Conservation (phyloP, 768 basidiomycete species). For the Boletus sensibilis region DNA sequence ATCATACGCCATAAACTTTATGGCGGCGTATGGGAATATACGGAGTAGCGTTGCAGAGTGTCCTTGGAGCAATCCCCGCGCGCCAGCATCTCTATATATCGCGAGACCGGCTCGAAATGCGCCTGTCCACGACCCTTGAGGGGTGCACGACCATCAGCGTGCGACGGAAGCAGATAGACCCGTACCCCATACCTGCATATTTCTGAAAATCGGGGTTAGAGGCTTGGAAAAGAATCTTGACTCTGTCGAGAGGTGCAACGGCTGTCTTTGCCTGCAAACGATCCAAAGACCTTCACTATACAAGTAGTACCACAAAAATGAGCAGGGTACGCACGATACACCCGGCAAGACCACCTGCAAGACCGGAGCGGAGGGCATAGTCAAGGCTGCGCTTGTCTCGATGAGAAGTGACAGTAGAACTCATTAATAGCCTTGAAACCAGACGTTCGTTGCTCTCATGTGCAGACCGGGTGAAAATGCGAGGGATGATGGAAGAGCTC, state of each 20-base stretch:
- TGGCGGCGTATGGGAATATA: constrained; percentile 94
- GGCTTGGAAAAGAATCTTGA: constrained; percentile 98
- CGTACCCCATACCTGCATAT: constrained; percentile 74
- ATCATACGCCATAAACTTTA: constrained; percentile 97
- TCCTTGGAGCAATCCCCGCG: constrained; percentile 87
- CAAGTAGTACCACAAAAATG: background rate
- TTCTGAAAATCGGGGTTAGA: constrained; percentile 93
- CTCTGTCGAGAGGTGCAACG: constrained; percentile 93
- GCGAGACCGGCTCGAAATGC: constrained; percentile 71
- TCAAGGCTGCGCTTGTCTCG: constrained; percentile 56
- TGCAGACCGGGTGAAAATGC: background rate
- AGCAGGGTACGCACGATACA: constrained; percentile 67
- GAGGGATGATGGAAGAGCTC: background rate
- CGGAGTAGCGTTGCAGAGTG: constrained; percentile 93
- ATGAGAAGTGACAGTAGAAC: constrained; percentile 34
- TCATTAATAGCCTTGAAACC: constrained; percentile 28
- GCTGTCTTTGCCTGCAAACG: constrained; percentile 79
- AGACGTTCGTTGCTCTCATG: constrained; percentile 8
- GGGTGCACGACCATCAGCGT: constrained; percentile 6
- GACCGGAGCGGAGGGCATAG: constrained; percentile 74
- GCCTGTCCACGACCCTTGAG: constrained; percentile 81
- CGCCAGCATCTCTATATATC: constrained; percentile 68
- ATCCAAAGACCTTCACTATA: constrained; percentile 8
- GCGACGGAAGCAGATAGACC: constrained; percentile 26
- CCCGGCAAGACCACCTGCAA: constrained; percentile 92